phyloP scores from a whole-genome alignment of 2,329 filamentous ascomycete genomes.

The Escovopsis sp. region DNA sequence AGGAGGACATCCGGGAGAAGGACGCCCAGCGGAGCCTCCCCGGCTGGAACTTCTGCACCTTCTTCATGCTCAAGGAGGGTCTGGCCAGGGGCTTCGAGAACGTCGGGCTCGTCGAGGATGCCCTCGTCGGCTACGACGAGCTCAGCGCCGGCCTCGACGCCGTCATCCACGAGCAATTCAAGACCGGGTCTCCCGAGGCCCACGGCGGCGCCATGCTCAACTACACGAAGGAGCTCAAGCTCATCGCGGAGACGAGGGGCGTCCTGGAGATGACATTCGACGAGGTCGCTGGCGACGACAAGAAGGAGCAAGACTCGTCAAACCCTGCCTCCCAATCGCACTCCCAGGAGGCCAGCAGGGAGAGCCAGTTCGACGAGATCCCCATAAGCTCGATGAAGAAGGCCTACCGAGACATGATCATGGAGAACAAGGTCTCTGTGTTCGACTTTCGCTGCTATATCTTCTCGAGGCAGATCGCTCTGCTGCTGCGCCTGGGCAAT shows the following conservation, averaged over 20 bases:
- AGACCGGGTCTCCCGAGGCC: conserved; percentile 41
- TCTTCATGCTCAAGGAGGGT: conserved; percentile 95
- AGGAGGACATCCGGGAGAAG: conserved; percentile 91
- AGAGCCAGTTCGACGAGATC: conserved; percentile 35
- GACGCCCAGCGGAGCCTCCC: conserved; percentile 75
- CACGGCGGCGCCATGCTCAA: conserved; percentile 58
- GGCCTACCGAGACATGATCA: conserved; percentile 77
- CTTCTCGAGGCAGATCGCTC: conserved; percentile 71
- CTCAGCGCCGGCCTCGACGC: conserved; percentile 74
- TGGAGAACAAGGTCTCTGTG: conserved; percentile 86
- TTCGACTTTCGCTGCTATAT: conserved; percentile 94
- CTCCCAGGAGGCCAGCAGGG: conserved; percentile 21
- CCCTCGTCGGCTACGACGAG: conserved; percentile 87
- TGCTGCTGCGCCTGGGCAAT: conserved; percentile 74
- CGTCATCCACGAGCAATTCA: conserved; percentile 58
- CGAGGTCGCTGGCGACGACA: conserved; percentile 20
- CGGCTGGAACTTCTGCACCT: conserved; percentile 98
- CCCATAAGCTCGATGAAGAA: conserved; percentile 53
- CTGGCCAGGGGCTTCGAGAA: conserved; percentile 89
- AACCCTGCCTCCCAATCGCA: conserved; percentile 37
- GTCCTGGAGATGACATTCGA: conserved; percentile 19
- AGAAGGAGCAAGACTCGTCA: too few species aligned
- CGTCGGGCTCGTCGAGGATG: conserved; percentile 89
- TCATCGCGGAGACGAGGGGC: conserved; percentile 34
- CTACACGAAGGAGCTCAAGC: conserved; percentile 59